Evolutionary conservation across 2,329 filamentous ascomycete species (phyloP), one percentile per base, ranked within the genome.

Genomic region (Aspergillus aculeatus): DNA sequence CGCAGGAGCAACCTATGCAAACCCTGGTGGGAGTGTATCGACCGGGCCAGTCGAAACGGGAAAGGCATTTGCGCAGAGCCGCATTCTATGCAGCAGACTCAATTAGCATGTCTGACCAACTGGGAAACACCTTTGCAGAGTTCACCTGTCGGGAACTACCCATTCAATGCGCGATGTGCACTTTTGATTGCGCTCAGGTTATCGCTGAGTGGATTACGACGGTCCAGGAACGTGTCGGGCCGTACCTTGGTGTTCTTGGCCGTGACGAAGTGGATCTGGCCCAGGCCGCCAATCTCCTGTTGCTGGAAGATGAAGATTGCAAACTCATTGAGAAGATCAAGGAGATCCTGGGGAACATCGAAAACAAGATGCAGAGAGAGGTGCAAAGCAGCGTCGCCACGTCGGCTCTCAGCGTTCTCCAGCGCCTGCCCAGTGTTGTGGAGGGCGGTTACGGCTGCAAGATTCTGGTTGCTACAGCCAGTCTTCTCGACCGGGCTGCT

Each of bases 41-140:
- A 35, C 69, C 66, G 35, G 73, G 68, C 31, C 69, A 78, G 11
- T 87, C 89, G 0, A 88, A 89, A 59, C 88, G 92, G 2, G 94
- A 99, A 77, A 89, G 88, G 65, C 91, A 96, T 69, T 82, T 98
- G 21, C 89, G 94, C 48, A 96, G 94, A 73, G 95, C 95, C n/a
- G 95, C 94, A 0, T 96, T 92, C 71, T 96, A 96, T 71, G 95
- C 95, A 1, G 92, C 92, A 1, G 92, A 97, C 73, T 96, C 93
- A 0, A 84, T 99, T 9, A 86, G 88, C 29, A 95, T 95, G 86
- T 89, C 92, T 2, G 90, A 96, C 73, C 93, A 90, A 71, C 83
- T 95, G 12, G 92, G 92, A 1, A 86, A 94, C 29, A 92, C 91
- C 0, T 95, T 94, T 76, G 89, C 90, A 7, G 92, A 96, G 64